Base-by-base conservation (phyloP, 768 basidiomycete genomes). In the Pisolithus microcarpus region DNA sequence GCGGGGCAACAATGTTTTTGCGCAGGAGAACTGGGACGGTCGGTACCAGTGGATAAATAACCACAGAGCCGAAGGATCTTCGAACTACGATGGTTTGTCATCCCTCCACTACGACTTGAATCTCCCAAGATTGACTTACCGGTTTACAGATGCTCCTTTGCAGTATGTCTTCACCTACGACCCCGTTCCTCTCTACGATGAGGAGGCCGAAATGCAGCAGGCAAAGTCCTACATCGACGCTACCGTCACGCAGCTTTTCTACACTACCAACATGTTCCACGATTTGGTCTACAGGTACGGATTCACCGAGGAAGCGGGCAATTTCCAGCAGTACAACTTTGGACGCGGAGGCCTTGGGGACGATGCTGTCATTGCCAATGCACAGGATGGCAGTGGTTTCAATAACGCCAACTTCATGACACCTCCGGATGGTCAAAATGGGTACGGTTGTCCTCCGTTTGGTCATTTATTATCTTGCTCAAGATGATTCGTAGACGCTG, bases 241-340 rank as follows among this genome's bases (percentile, higher is more conserved):
- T 3, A 88, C 92, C 8, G 70, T 96, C 46, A 78, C 94, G 0
- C 91, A 95, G 65, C 74, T 95, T 26, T 97, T 94, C 75, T 92
- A 91, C 69, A 91, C 88, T 28, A 71, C 72, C 59, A 92, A 92
- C 70, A 65, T 86, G 73, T 75, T 85, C 5, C 90, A 91, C 59
- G 89, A 91, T 65, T 70, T 91, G 46, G 88, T 80, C 72, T 91
- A 91, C 65, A 78, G 86, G 42, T 89, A 92, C 55, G 95, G 95
- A 18, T 99, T 99, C 68, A 87, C 88, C 62, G 94, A 97, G 67
- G 75, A 75, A 8, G 71, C 87, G 2, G 94, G 94, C 13, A 97
- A 99, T 77, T 99, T 98, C 85, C 95, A 99, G 69, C 91, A 93
- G 61, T 80, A 90, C 77, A 98, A 98, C 80, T 95, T 94, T 60